phyloP scores from a whole-genome alignment of 352 stramenopile genomes.

The Pythium scleroteichum region DNA sequence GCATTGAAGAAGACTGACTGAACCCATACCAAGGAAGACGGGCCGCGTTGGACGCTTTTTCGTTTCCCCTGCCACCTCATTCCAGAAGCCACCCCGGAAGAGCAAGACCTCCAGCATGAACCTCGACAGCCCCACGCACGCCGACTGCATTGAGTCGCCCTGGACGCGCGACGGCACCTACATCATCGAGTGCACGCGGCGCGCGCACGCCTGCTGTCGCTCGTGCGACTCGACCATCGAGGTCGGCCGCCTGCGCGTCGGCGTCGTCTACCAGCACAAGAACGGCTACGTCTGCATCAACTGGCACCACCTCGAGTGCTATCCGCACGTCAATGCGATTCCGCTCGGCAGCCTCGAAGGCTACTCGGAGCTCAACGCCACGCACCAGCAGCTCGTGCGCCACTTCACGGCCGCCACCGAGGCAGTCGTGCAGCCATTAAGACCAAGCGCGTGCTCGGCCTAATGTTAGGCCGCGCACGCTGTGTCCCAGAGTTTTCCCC shows the following conservation, averaged over 20 bases:
- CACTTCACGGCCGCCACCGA: constrained; percentile 12
- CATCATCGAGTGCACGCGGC: constrained; percentile 77
- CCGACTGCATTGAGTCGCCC: constrained; percentile 40
- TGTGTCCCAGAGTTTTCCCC: not conserved
- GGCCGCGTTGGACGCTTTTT: constrained; percentile 5
- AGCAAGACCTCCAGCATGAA: constrained; percentile 17
- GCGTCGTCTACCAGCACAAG: constrained; percentile 79
- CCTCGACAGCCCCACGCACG: constrained; percentile 26
- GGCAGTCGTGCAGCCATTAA: constrained; percentile 9
- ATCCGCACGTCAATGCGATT: constrained; percentile 56
- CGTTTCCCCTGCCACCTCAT: too few relatives aligned
- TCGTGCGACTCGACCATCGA: constrained; percentile 73
- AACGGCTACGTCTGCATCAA: constrained; percentile 86
- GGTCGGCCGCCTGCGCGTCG: constrained; percentile 62
- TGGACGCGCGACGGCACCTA: constrained; percentile 81
- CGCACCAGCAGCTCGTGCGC: constrained; percentile 59
- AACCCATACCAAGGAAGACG: constrained; percentile 13
- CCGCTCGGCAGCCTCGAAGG: constrained; percentile 67
- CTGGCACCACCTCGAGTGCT: constrained; percentile 85
- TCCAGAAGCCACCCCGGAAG: too few relatives aligned
- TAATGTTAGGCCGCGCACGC: constrained; percentile 6
- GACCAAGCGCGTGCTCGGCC: constrained; percentile 28
- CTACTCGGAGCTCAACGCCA: constrained; percentile 57
- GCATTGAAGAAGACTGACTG: constrained; percentile 7
- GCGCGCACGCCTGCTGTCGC: constrained; percentile 72